phyloP scores from a whole-genome alignment of 1,284 basidiomycete genomes.

The Irpex sp. region DNA sequence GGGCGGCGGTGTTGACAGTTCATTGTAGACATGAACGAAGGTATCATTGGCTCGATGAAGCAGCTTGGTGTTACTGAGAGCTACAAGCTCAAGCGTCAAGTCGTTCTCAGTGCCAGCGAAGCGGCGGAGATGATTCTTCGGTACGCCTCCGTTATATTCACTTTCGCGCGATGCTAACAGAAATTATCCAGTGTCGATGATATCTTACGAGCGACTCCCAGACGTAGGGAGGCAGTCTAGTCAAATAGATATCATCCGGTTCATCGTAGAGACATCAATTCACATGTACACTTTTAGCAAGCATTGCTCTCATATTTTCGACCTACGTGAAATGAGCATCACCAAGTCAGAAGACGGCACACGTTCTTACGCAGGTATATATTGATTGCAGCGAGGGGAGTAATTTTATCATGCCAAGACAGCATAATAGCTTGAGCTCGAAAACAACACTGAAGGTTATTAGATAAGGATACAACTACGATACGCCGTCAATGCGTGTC shows the following conservation, averaged over 20 bases:
- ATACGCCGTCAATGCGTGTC: no score
- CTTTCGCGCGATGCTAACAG: neutral
- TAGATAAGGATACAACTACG: no score
- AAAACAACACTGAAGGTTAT: no score
- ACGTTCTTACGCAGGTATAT: no score
- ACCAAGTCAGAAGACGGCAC: no score
- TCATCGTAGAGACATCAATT: neutral
- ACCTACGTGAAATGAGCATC: neutral
- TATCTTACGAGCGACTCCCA: slow-evolving; percentile 59
- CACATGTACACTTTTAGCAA: neutral
- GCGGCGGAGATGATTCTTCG: slow-evolving; percentile 98
- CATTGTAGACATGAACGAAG: slow-evolving; percentile 80
- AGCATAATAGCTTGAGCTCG: no score
- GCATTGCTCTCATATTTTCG: neutral
- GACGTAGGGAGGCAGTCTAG: slow-evolving; percentile 61
- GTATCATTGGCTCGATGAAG: slow-evolving; percentile 84
- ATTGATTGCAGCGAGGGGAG: no score
- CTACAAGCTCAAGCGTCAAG: slow-evolving; percentile 96
- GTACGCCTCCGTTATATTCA: slow-evolving; percentile 39
- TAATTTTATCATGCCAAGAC: no score
- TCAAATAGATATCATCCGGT: neutral
- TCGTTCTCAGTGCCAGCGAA: slow-evolving; percentile 91
- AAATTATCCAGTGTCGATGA: slow-evolving; percentile 48
- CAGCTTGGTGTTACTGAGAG: slow-evolving; percentile 90
- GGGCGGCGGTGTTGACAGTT: neutral